Evolutionary conservation across 2,329 filamentous ascomycete species (phyloP), one percentile per base, ranked within the genome.

Genomic region (Chalaropsis thielavioides): DNA sequence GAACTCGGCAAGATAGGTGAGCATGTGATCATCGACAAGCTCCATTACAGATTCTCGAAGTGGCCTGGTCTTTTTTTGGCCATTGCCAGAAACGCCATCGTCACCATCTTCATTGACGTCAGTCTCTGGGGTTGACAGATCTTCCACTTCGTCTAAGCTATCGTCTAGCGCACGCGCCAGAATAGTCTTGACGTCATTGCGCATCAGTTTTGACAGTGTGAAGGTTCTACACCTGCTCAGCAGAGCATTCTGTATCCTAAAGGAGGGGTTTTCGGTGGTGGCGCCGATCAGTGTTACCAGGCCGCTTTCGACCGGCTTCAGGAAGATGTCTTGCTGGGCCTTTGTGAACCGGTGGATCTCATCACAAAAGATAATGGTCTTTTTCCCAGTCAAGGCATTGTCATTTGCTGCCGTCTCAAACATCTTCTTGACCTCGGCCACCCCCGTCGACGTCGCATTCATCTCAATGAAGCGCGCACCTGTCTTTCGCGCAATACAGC

Each of bases 301-400:
- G 5, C 94, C 94, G 0, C 86, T 86, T 75, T 99, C 94, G 24
- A 97, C 92, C 0, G 92, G 92, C 17, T 88, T 90, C 1, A 99
- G 79, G 70, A 97, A 97, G 0, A 96, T 88, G 74, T 97, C 94
- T 72, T 99, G 94, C 73, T 97, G 94, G 0, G 86, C 81, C 75
- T 96, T 96, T 70, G 83, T 88, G 78, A 96, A 96, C 35, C 92
- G 80, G 75, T 96, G 91, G 60, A 96, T 94, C 78, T 97, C 94
- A 76, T 99, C 94, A 76, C 92, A 96, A 74, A 99, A 99, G 68
- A 99, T 85, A 68, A 99, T 95, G 0, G 94, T 97, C 76, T 89
- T 92, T 68, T 91, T 82, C 1, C 92, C 92, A 0, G 90, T 95
- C 62, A 97, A 78, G 0, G 80, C 77, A 59, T 91, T 76, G 73